Conservation (phyloP, 805 yeast species). For the Candida anglica region DNA sequence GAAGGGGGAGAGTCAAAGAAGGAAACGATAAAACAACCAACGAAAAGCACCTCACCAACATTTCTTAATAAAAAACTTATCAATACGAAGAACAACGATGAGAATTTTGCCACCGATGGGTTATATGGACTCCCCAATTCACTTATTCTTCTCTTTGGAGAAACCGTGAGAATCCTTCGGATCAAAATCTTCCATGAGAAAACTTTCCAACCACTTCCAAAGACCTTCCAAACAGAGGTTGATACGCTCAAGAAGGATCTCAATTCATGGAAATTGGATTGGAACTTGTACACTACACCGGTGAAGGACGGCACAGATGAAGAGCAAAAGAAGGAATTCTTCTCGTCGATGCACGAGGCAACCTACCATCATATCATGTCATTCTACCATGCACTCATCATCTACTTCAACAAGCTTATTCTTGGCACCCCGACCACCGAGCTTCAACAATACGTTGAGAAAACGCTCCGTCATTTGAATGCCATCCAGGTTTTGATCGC, state of each 20-base stretch:
- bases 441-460: constrained; percentile 59
- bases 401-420: constrained; percentile 67
- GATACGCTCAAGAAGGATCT: constrained; percentile 42
- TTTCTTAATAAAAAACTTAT: constrained; percentile 40
- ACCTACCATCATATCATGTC: constrained; percentile 78
- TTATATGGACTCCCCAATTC: constrained; percentile 84
- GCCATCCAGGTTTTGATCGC: constrained; percentile 56
- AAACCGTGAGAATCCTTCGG: constrained; percentile 63
- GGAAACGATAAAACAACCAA: too few species aligned
- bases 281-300: constrained; percentile 49
- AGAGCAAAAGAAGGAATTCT: constrained; percentile 27
- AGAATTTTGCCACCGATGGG: constrained; percentile 69
- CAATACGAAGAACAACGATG: constrained; percentile 48
- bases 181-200: constrained; percentile 53
- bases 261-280: constrained; percentile 68
- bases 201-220: constrained; percentile 26
- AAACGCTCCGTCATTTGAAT: constrained; percentile 61
- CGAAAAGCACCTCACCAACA: constrained; percentile 27
- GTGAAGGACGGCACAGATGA: constrained; percentile 8
- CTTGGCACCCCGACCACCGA: constrained; percentile 50
- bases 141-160: constrained; percentile 65
- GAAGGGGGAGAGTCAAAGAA: background rate
- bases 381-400: constrained; percentile 66
- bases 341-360: constrained; percentile 61
- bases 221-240: constrained; percentile 17